These are phyloP conservation scores for Hepatocystis sp. DNA, from an alignment of 169 alveolate species.

Conservation along the genomic window DNA sequence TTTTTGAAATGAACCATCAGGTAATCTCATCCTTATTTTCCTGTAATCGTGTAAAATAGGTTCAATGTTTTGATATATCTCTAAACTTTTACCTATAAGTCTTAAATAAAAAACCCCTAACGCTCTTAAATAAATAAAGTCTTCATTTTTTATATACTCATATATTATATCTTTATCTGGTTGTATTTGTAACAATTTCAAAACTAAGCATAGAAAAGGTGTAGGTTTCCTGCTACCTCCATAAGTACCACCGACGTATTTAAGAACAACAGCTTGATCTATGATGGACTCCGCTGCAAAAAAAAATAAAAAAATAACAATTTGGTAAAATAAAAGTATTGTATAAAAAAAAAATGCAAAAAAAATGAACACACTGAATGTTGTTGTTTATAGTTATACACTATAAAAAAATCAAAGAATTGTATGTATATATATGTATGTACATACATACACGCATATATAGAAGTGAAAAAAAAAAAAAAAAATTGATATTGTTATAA, in stretches of 20 bases:
- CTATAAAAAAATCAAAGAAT: not conserved
- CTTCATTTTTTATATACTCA: slow-evolving; percentile 95
- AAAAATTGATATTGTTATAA: slow-evolving; percentile 20
- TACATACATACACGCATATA: not conserved
- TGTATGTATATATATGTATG: no score
- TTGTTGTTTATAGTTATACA: not conserved
- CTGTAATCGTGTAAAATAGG: slow-evolving; percentile 97
- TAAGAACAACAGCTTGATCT: slow-evolving; percentile 95
- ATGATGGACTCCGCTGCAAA: slow-evolving; percentile 92
- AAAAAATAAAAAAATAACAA: not conserved
- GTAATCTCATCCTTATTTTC: slow-evolving; percentile 92
- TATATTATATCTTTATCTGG: slow-evolving; percentile 95
- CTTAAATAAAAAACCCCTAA: slow-evolving; percentile 95
- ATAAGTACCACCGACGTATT: slow-evolving; percentile 97
- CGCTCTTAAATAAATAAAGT: slow-evolving; percentile 97
- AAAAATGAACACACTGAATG: not conserved
- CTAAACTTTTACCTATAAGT: slow-evolving; percentile 85
- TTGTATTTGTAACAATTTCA: slow-evolving; percentile 96
- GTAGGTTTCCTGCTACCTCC: slow-evolving; percentile 97
- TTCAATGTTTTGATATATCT: slow-evolving; percentile 90
- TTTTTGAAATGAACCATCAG: slow-evolving; percentile 90
- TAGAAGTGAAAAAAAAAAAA: not conserved
- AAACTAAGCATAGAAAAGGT: slow-evolving; percentile 95
- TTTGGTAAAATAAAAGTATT: not conserved
- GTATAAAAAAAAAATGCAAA: slow-evolving; percentile 1